Evolutionary conservation across 2,329 filamentous ascomycete species (phyloP).

Genomic region (Keithomyces neogunnii): DNA sequence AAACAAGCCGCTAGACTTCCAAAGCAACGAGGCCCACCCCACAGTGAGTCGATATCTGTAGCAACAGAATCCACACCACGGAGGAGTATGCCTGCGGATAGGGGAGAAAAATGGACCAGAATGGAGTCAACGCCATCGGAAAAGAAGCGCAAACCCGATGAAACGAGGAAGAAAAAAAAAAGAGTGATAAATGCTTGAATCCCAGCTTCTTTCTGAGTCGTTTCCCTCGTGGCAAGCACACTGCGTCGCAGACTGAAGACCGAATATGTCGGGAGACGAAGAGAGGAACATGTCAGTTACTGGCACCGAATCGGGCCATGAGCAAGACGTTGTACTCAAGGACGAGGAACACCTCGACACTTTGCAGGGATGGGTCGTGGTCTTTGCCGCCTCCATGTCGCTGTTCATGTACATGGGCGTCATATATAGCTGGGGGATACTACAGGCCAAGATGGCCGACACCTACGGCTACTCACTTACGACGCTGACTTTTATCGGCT

Average conservation of each 20-base stretch:
- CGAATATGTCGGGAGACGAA: no score
- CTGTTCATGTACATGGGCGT: conserved; percentile 21
- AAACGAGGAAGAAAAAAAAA: neutral
- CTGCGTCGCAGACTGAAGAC: no score
- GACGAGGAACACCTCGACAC: conserved; percentile 9
- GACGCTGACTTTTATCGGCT: conserved; percentile 19
- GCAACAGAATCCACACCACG: neutral
- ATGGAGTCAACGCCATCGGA: neutral
- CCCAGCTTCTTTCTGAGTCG: neutral
- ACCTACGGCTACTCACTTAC: conserved; percentile 14
- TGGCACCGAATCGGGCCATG: neutral
- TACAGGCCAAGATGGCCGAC: conserved; percentile 16
- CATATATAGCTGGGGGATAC: conserved; percentile 19
- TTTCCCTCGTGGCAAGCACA: no score
- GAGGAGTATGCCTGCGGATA: neutral
- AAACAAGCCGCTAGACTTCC: neutral
- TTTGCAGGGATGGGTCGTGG: conserved; percentile 17
- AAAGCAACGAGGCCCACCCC: neutral
- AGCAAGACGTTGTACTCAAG: neutral
- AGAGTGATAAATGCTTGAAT: neutral
- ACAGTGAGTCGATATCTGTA: neutral
- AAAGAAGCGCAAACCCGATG: neutral
- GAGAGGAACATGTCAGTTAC: neutral
- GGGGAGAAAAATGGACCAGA: neutral
- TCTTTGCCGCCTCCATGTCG: conserved; percentile 14